Percentiles rank a stretch among this genome's conserved stretches.
Conservation (phyloP, 177 flowering plant genomes). For the Vitis hybrid region DNA sequence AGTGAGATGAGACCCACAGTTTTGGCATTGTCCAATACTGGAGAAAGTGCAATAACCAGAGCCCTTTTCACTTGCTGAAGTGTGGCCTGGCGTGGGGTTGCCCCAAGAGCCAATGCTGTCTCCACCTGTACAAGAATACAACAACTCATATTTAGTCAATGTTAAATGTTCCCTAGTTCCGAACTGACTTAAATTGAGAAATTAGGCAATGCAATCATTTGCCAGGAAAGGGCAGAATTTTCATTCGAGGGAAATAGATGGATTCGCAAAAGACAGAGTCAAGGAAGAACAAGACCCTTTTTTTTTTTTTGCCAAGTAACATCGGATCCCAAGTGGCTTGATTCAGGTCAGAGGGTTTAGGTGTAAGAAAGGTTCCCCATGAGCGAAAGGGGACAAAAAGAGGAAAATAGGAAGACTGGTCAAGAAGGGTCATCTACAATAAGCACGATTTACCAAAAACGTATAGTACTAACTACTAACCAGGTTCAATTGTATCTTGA, state of each 20-base stretch:
- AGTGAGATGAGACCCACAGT: constrained; percentile 91
- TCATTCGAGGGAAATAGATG: too few species aligned
- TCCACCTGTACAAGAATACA: constrained; percentile 54
- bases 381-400: too few species aligned
- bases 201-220: too few species aligned
- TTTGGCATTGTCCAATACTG: constrained; percentile 89
- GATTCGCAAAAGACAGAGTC: too few species aligned
- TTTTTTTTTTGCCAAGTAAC: neutral
- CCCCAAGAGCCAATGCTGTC: constrained; percentile 91
- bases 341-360: too few species aligned
- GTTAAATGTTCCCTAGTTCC: too few species aligned
- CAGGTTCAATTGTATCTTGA: constrained; percentile 70
- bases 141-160: neutral
- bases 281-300: too few species aligned
- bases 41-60: constrained; percentile 77
- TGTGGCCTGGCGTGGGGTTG: constrained; percentile 92
- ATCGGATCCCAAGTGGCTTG: neutral
- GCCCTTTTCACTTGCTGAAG: constrained; percentile 78
- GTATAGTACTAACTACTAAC: constrained; percentile 26
- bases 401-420: too few species aligned
- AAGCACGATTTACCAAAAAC: neutral
- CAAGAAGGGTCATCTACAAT: too few species aligned
- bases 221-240: too few species aligned
- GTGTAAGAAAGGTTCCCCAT: too few species aligned
- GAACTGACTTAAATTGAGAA: too few species aligned